Percentiles rank a stretch among this genome's conserved stretches.
Conservation (phyloP, 192 early-diverging fungal species). For the Haplosporangium gracile region DNA sequence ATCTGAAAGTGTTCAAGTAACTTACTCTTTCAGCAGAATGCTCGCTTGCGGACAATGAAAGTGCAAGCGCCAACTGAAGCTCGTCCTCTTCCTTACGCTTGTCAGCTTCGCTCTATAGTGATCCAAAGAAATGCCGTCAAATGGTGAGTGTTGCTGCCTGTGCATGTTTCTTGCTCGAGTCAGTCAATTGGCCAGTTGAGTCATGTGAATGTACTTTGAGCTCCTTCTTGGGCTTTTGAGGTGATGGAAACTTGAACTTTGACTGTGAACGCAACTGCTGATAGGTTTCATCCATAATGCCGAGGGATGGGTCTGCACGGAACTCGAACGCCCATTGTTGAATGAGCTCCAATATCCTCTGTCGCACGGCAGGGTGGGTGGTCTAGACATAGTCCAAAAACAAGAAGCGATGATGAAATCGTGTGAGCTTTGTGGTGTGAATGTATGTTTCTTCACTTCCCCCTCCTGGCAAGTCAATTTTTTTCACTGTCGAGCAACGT, state of each 20-base stretch:
- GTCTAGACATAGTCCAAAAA: slow-evolving; percentile 40
- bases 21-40: slow-evolving; percentile 41
- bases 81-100: slow-evolving; percentile 97
- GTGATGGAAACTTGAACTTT: slow-evolving; percentile 77
- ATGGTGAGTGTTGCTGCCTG: background rate
- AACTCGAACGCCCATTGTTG: slow-evolving; percentile 94
- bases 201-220: slow-evolving; percentile 39
- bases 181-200: background rate
- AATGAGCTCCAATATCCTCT: slow-evolving; percentile 87
- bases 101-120: slow-evolving; percentile 72
- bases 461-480: background rate
- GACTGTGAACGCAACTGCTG: slow-evolving; percentile 68
- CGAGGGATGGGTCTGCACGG: slow-evolving; percentile 80
- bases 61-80: slow-evolving; percentile 89
- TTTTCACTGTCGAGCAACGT: background rate
- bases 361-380: slow-evolving; percentile 85
- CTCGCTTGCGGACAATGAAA: slow-evolving; percentile 84
- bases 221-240: slow-evolving; percentile 86
- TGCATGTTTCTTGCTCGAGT: background rate
- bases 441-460: background rate
- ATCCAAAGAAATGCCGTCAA: background rate
- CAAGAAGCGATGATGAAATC: background rate
- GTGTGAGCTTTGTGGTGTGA: background rate
- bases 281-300: slow-evolving; percentile 84
- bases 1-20: background rate